Percentiles rank a stretch among this genome's conserved stretches.
Evolutionary conservation across 306 rosid species (phyloP).

Genomic region (Casuarina equisetifolia): DNA sequence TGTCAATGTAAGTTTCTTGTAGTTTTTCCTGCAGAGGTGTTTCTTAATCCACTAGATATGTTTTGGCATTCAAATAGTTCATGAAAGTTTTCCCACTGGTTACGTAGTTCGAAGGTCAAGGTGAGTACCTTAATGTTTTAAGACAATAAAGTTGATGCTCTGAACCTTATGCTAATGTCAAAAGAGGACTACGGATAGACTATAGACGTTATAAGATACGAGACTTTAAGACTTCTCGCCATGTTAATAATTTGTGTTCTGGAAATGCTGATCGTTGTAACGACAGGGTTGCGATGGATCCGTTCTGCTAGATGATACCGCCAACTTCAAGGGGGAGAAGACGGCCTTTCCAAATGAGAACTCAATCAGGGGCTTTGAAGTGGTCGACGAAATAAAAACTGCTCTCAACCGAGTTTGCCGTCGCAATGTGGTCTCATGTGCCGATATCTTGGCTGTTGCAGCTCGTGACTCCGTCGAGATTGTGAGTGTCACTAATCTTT

Average conservation of each 20-base stretch:
- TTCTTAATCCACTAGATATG: not conserved
- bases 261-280: not conserved
- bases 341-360: conserved; percentile 42
- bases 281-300: conserved; percentile 75
- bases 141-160: too few species aligned
- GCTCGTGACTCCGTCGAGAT: conserved; percentile 44
- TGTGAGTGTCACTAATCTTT: conserved; percentile 14
- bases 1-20: too few species aligned
- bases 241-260: not conserved
- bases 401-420: conserved; percentile 21
- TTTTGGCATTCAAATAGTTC: not conserved
- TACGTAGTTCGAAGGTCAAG: too few species aligned
- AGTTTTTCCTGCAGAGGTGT: not conserved
- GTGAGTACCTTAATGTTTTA: too few species aligned
- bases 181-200: too few species aligned
- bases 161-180: too few species aligned
- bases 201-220: too few species aligned
- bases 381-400: conserved; percentile 30
- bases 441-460: conserved; percentile 42
- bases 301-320: conserved; percentile 47
- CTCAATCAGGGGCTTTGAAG: conserved; percentile 35
- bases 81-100: too few species aligned
- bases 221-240: too few species aligned
- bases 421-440: conserved; percentile 34
- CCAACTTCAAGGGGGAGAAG: conserved; percentile 53